Conservation (phyloP, 768 basidiomycete species). For the Erythrobasidium yunnanense region DNA sequence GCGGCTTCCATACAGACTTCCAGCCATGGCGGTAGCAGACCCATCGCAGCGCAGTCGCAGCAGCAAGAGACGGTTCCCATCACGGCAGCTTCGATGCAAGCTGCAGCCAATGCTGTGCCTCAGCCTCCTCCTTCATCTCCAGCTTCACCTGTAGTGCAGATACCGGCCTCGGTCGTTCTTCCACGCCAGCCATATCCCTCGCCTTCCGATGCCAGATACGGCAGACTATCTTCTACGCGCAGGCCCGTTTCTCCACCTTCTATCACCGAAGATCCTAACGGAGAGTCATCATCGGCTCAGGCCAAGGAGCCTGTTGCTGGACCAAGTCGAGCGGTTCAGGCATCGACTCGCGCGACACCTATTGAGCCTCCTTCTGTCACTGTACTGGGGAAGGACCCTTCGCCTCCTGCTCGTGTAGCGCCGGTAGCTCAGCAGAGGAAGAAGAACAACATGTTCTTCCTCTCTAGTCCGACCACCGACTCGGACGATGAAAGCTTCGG, state of each 20-base stretch:
- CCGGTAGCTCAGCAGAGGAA: conserved; percentile 11
- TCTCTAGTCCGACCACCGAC: conserved; percentile 20
- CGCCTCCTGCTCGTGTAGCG: too few species aligned
- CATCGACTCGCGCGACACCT: too few species aligned
- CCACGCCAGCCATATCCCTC: conserved; percentile 5
- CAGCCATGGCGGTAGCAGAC: too few species aligned
- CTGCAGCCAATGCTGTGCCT: not conserved
- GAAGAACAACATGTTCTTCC: conserved; percentile 25
- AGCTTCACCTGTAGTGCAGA: not conserved
- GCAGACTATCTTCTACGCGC: not conserved
- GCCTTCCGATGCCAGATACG: not conserved
- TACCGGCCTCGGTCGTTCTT: conserved; percentile 13
- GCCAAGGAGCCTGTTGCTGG: too few species aligned
- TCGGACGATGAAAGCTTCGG: conserved; percentile 9
- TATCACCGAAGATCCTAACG: not conserved
- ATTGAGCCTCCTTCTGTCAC: too few species aligned
- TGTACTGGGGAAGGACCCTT: too few species aligned
- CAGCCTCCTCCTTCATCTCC: conserved; percentile 21
- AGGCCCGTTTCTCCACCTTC: not conserved
- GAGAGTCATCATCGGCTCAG: too few species aligned
- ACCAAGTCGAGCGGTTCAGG: too few species aligned
- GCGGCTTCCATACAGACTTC: too few species aligned
- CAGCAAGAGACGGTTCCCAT: not conserved
- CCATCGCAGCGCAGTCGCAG: not conserved
- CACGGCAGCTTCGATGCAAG: not conserved